These are phyloP conservation scores for Tetradesmus obliquus DNA, from an alignment of 139 green algal species.

Conservation along the genomic window DNA sequence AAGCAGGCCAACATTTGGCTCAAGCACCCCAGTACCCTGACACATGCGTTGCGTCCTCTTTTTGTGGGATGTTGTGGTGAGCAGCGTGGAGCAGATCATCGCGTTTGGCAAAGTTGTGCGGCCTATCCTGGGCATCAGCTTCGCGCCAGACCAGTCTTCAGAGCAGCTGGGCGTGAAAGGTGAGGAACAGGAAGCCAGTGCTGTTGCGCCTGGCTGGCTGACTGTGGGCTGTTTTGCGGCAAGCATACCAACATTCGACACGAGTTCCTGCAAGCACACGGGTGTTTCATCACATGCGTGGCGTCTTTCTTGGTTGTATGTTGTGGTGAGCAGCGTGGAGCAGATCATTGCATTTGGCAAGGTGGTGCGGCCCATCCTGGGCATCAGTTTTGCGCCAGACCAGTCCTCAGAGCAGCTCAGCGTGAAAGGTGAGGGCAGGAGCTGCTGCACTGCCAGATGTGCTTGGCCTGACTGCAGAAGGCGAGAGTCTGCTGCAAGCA, in stretches of 20 bases:
- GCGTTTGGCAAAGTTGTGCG: conserved; percentile 72
- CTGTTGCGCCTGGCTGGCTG: no score
- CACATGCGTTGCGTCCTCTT: no score
- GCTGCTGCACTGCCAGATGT: no score
- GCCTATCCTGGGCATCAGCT: conserved; percentile 91
- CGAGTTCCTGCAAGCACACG: no score
- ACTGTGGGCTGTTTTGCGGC: no score
- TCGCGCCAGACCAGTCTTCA: conserved; percentile 85
- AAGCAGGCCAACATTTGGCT: no score
- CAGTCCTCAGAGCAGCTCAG: conserved; percentile 68
- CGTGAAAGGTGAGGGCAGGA: conserved; percentile 54
- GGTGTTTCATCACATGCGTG: no score
- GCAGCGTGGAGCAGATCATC: conserved; percentile 82
- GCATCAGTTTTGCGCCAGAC: conserved; percentile 91
- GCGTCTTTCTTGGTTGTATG: neutral
- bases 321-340: conserved; percentile 52
- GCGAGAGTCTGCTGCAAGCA: no score
- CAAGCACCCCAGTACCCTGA: no score
- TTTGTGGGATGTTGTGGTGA: conserved; percentile 31
- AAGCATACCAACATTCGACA: no score
- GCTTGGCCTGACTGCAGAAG: no score
- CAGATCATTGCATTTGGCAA: conserved; percentile 81
- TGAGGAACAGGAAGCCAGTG: neutral
- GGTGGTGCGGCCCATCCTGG: conserved; percentile 81
- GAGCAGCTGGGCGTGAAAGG: conserved; percentile 72